phyloP scores from a whole-genome alignment of 2,329 filamentous ascomycete species.

The Botrytis byssoidea region DNA sequence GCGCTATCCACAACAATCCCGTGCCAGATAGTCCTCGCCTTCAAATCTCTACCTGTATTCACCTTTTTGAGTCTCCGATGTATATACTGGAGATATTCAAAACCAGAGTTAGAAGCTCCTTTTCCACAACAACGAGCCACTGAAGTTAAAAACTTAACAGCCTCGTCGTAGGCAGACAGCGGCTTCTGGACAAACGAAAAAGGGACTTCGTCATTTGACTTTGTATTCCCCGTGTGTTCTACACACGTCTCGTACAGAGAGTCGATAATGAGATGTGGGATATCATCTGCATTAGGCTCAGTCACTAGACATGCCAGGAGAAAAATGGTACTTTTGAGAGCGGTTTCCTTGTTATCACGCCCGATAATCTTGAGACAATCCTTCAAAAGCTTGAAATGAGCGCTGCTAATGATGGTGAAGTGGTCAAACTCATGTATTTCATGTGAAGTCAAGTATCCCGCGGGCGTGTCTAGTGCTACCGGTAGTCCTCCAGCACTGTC shows the following conservation, averaged over 20 bases:
- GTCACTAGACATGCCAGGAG: conserved; percentile 30
- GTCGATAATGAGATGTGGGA: conserved; percentile 9
- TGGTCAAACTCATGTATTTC: background rate
- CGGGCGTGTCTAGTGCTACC: background rate
- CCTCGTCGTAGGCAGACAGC: conserved; percentile 24
- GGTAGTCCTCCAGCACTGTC: background rate
- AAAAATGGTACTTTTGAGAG: conserved; percentile 24
- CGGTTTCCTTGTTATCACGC: conserved; percentile 2
- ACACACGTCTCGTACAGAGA: background rate
- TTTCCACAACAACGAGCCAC: conserved; percentile 50
- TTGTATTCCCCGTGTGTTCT: background rate
- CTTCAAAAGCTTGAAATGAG: conserved; percentile 7
- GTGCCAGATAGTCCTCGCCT: conserved; percentile 26
- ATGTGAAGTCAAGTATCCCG: background rate
- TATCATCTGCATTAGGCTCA: background rate
- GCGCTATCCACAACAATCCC: conserved; percentile 39
- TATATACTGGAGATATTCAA: conserved; percentile 43
- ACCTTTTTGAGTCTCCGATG: conserved; percentile 30
- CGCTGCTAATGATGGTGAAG: background rate
- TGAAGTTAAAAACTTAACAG: conserved; percentile 44
- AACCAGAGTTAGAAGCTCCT: conserved; percentile 39
- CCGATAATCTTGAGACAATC: background rate
- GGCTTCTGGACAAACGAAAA: background rate
- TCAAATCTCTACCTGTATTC: conserved; percentile 10
- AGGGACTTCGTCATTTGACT: background rate